These are phyloP conservation scores for Diplodia intermedia DNA, from an alignment of 2,329 filamentous ascomycete genomes.

Conservation along the genomic window DNA sequence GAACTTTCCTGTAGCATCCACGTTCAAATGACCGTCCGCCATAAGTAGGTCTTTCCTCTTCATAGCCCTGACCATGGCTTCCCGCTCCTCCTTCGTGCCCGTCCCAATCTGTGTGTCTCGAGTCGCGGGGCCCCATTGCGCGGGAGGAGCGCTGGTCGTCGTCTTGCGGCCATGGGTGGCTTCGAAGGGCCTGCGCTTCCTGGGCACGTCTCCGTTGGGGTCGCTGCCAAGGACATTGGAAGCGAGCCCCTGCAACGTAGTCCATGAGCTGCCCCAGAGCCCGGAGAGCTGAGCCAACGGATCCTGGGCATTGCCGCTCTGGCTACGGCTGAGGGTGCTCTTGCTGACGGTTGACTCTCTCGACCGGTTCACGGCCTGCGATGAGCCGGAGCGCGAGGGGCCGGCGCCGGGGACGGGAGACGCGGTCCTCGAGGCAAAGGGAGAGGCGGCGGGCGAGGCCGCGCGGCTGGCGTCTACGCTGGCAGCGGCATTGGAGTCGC, in stretches of 20 bases:
- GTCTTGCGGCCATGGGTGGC: slow-evolving; percentile 40
- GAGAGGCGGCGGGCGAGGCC: slow-evolving; percentile 47
- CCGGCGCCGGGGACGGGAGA: slow-evolving; percentile 53
- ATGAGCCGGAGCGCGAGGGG: slow-evolving; percentile 44
- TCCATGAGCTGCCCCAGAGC: slow-evolving; percentile 58
- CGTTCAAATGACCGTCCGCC: slow-evolving; percentile 49
- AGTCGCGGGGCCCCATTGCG: slow-evolving; percentile 56
- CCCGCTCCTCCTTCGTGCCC: slow-evolving; percentile 55
- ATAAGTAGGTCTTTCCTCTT: slow-evolving; percentile 58
- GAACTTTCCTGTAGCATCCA: slow-evolving; percentile 56
- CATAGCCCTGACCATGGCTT: slow-evolving; percentile 56
- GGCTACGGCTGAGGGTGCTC: slow-evolving; percentile 5
- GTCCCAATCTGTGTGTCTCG: slow-evolving; percentile 50
- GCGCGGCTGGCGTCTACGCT: slow-evolving; percentile 36
- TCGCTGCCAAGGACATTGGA: slow-evolving; percentile 54
- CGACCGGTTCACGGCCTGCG: slow-evolving; percentile 33
- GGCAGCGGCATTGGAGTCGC: slow-evolving; percentile 9
- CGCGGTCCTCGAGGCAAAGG: slow-evolving; percentile 48
- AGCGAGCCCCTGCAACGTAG: slow-evolving; percentile 57
- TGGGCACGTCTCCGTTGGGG: slow-evolving; percentile 37
- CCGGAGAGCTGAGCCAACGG: slow-evolving; percentile 49
- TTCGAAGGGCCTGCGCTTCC: slow-evolving; percentile 44
- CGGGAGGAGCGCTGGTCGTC: slow-evolving; percentile 50
- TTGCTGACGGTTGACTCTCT: slow-evolving; percentile 17
- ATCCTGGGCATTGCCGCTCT: slow-evolving; percentile 38